These are phyloP conservation scores for Boeremia exigua DNA, from an alignment of 2,329 filamentous ascomycete species.

Conservation along the genomic window DNA sequence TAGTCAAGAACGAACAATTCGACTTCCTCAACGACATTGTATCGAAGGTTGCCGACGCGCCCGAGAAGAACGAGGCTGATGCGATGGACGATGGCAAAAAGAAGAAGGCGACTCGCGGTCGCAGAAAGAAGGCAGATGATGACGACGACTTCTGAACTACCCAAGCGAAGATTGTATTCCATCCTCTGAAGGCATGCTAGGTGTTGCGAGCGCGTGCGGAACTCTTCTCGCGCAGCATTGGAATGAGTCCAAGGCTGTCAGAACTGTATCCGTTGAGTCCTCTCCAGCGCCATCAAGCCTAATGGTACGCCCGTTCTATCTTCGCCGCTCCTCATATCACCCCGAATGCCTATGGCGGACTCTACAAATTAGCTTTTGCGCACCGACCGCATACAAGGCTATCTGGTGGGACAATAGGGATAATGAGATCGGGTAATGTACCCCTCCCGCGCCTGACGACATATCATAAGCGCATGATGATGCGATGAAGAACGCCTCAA, in stretches of 20 bases:
- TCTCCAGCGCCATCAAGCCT: neutral
- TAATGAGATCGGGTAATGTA: neutral
- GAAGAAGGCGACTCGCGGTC: conserved; percentile 49
- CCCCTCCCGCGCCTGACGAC: neutral
- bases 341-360: neutral
- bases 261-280: neutral
- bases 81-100: conserved; percentile 51
- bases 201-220: neutral
- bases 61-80: conserved; percentile 57
- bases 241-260: neutral
- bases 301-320: neutral
- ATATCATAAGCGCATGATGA: neutral
- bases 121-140: conserved; percentile 48
- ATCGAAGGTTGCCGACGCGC: conserved; percentile 75
- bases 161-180: neutral
- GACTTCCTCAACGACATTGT: conserved; percentile 95
- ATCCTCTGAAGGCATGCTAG: neutral
- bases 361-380: neutral
- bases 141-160: conserved; percentile 44
- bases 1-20: conserved; percentile 87
- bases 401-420: neutral
- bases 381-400: neutral
- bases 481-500: neutral
- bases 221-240: neutral
- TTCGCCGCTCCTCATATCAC: neutral